A percentile compares a stretch with the other conserved stretches of the same genome.
phyloP scores from a whole-genome alignment of 2,329 filamentous ascomycete species.

The Setomelanomma holmii region DNA sequence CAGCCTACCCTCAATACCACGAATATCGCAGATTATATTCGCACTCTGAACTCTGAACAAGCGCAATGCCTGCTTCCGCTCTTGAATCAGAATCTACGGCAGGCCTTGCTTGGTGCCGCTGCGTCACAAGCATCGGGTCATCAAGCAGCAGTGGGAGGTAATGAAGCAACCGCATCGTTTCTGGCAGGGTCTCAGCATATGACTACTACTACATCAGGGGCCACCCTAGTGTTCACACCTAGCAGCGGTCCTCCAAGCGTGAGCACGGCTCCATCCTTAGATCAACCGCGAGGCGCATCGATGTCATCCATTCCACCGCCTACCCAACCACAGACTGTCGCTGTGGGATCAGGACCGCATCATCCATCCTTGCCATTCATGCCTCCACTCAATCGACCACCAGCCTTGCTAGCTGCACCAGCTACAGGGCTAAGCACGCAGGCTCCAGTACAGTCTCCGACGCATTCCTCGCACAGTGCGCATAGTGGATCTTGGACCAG shows the following conservation, averaged over 20 bases:
- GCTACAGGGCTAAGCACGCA: background rate
- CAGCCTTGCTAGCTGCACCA: background rate
- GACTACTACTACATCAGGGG: background rate
- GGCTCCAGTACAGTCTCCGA: background rate
- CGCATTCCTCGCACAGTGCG: no score
- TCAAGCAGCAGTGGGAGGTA: background rate
- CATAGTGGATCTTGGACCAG: no score
- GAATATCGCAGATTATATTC: conserved; percentile 16
- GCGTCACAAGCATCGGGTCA: background rate
- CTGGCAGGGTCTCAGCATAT: no score
- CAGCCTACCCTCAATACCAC: background rate
- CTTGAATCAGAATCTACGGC: conserved; percentile 9
- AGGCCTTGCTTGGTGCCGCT: background rate
- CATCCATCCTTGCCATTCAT: background rate
- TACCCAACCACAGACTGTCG: background rate
- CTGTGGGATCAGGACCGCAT: background rate
- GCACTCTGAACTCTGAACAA: conserved; percentile 12
- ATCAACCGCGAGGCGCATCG: background rate
- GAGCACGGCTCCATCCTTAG: background rate
- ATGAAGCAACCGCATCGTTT: background rate
- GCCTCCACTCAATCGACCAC: background rate
- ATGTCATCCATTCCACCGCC: background rate
- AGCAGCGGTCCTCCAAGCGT: background rate
- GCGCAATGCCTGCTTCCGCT: conserved; percentile 10
- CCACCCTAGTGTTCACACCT: no score